Base-by-base conservation (phyloP, 2,329 filamentous ascomycete species). In the Alternaria ventricosa region DNA sequence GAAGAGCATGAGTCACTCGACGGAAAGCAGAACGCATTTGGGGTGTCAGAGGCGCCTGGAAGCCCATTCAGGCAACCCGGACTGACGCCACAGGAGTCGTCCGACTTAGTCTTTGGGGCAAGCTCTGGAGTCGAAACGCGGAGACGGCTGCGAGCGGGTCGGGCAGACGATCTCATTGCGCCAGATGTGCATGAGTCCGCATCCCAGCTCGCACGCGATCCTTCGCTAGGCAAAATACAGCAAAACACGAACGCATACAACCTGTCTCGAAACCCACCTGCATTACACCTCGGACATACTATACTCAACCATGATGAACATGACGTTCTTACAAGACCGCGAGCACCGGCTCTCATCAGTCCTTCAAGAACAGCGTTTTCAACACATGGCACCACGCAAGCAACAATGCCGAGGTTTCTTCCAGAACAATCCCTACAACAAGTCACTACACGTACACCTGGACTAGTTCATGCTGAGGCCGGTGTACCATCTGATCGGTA, bases 11-110 rank as follows among this genome's bases (percentile, higher is more conserved):
- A 7, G 15, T 30, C 20, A 33, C 18, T 11, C 5, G 9, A n/a
- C n/a, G 13, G 25, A 41, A 9, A 20, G 15, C 20, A 43, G 5
- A n/a, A 15, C 4, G 13, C 8, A 15, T 58, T 44, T 15, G 22
- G 27, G 7, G 2, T 46, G n/a, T 18, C n/a, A 30, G 30, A 55
- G n/a, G 23, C 30, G 15, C 12, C 44, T 22, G 30, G 20, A 12
- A 56, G 33, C 22, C 46, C 57, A 2, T 67, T 63, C 55, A 30
- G 11, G 45, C 62, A 65, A 50, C 65, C 65, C 10, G 44, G 47
- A 8, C 22, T 65, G 62, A 60, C 55, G n/a, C n/a, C 28, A 6
- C 53, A 46, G 44, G 47, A 60, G 27, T 65, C 59, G 6, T 49
- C 27, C 5, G 53, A 51, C 25, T 41, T 65, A 18, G 25, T 65